Percentiles rank a stretch among this genome's conserved stretches.
Conservation (phyloP, 208 protist genomes). For the Trypanosoma congolense region DNA sequence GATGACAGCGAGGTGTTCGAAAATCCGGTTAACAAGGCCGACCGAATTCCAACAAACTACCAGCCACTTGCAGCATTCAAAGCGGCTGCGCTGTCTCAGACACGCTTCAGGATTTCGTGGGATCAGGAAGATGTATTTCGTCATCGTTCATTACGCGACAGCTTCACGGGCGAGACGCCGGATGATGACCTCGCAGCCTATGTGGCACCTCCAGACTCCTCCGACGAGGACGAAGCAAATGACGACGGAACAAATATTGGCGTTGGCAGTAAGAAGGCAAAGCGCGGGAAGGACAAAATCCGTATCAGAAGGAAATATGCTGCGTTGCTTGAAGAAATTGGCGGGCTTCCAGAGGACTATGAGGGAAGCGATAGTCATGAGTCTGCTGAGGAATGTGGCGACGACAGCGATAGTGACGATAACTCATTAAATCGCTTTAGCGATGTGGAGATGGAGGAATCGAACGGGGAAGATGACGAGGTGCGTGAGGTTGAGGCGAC, state of each 20-base stretch:
- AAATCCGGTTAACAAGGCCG: slow-evolving; percentile 47
- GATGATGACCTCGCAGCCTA: slow-evolving; percentile 88
- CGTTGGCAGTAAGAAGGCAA: slow-evolving; percentile 7
- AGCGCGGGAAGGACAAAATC: slow-evolving; percentile 34
- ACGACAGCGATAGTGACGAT: slow-evolving; percentile 46
- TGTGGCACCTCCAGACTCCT: slow-evolving; percentile 74
- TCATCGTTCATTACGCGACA: slow-evolving; percentile 75
- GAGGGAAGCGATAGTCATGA: slow-evolving; percentile 5
- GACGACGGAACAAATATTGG: slow-evolving; percentile 10
- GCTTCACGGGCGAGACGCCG: slow-evolving; percentile 79
- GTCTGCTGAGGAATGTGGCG: slow-evolving; percentile 20
- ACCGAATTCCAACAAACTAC: slow-evolving; percentile 77
- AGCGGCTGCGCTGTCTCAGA: slow-evolving; percentile 79
- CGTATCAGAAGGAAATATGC: slow-evolving; percentile 81
- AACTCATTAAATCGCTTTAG: slow-evolving; percentile 79
- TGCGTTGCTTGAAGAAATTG: slow-evolving; percentile 75
- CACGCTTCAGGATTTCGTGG: slow-evolving; percentile 89
- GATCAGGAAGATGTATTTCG: slow-evolving; percentile 88
- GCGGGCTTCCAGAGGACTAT: slow-evolving; percentile 50
- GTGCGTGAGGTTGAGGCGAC: slow-evolving; percentile 67
- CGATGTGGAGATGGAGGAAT: slow-evolving; percentile 48
- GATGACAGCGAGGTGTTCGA: slow-evolving; percentile 91
- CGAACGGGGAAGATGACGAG: slow-evolving; percentile 22
- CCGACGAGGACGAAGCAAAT: slow-evolving; percentile 55
- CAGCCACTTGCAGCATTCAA: slow-evolving; percentile 77